A percentile compares a stretch with the other conserved stretches of the same genome.
These are phyloP conservation scores for Drechslera avenae DNA, from an alignment of 2,329 filamentous ascomycete genomes.

Conservation along the genomic window DNA sequence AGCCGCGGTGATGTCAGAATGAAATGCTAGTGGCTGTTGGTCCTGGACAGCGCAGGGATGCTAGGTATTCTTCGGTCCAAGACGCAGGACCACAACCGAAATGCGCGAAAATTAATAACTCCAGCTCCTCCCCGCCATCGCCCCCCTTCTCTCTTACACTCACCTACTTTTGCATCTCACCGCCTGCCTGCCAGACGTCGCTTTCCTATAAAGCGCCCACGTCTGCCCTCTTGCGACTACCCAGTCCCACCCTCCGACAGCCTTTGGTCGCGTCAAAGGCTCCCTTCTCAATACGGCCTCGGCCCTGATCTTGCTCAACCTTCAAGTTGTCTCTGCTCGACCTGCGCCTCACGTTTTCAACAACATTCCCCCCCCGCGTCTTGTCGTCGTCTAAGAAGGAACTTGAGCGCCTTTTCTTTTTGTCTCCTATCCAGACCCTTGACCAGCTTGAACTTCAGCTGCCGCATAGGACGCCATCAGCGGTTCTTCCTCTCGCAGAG, in stretches of 20 bases:
- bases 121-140: slow-evolving; percentile 21
- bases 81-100: slow-evolving; percentile 22
- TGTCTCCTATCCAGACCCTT: slow-evolving; percentile 54
- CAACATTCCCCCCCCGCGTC: slow-evolving; percentile 54
- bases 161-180: slow-evolving; percentile 11
- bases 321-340: slow-evolving; percentile 55
- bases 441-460: slow-evolving; percentile 76
- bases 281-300: slow-evolving; percentile 51
- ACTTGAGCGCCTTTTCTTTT: slow-evolving; percentile 52
- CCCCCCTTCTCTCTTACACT: slow-evolving; percentile 17
- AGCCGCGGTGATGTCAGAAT: slow-evolving; percentile 12
- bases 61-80: slow-evolving; percentile 16
- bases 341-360: slow-evolving; percentile 57
- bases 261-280: slow-evolving; percentile 54
- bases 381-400: slow-evolving; percentile 44
- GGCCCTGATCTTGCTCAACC: slow-evolving; percentile 50
- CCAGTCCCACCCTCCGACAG: slow-evolving; percentile 25
- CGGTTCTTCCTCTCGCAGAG: slow-evolving; percentile 99
- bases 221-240: slow-evolving; percentile 18
- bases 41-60: slow-evolving; percentile 13
- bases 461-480: slow-evolving; percentile 99
- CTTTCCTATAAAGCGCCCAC: slow-evolving; percentile 13
- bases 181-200: slow-evolving; percentile 9
- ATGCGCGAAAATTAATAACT: slow-evolving; percentile 31
- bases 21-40: slow-evolving; percentile 15